phyloP scores from a whole-genome alignment of 805 yeast genomes.

The Suhomyces xylopsoci region DNA sequence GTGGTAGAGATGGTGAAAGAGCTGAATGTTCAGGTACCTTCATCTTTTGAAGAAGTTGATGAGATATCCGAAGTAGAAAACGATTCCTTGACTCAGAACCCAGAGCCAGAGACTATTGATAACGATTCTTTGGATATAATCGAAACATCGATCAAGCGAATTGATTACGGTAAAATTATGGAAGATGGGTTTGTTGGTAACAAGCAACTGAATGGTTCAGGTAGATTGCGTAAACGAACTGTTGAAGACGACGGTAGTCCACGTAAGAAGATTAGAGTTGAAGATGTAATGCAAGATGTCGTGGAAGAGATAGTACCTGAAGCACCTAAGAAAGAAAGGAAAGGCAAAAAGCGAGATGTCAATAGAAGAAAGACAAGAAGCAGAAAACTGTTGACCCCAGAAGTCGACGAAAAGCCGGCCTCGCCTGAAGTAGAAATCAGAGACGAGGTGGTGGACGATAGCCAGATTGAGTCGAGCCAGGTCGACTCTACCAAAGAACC shows the following conservation, averaged over 20 bases:
- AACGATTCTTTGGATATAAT: constrained; percentile 6
- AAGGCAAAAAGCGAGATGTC: background rate
- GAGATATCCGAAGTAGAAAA: constrained; percentile 5
- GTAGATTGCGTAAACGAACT: background rate
- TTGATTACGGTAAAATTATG: constrained; percentile 7
- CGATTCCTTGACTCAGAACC: constrained; percentile 5
- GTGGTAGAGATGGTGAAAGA: background rate
- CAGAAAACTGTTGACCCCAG: background rate
- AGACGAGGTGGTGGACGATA: background rate
- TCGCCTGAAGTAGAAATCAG: background rate
- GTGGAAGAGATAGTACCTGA: background rate
- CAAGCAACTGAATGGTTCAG: background rate
- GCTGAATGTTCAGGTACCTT: constrained; percentile 5
- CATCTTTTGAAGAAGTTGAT: constrained; percentile 7
- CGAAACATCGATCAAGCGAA: background rate
- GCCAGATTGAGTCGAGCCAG: background rate
- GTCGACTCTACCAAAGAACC: background rate
- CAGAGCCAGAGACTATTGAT: constrained; percentile 9
- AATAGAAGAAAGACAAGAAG: constrained; percentile 1
- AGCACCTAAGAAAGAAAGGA: background rate
- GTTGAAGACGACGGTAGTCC: background rate
- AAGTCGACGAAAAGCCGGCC: background rate
- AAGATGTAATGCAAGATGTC: background rate
- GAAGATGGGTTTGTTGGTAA: constrained; percentile 6
- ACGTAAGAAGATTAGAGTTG: background rate